These are phyloP conservation scores for Durio zibethinus DNA, from an alignment of 345 rosid species.

Conservation along the genomic window DNA sequence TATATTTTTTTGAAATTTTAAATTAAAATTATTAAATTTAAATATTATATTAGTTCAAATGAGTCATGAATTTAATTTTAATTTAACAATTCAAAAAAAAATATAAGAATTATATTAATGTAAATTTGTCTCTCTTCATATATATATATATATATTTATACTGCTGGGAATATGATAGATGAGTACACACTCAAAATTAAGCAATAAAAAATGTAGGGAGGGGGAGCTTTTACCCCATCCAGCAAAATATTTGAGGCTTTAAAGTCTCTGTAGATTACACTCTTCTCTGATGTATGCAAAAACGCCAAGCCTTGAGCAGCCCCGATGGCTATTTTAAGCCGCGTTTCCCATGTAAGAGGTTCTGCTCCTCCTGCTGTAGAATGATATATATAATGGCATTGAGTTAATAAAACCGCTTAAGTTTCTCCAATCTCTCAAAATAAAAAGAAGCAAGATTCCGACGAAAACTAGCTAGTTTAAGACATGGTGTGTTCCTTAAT, in stretches of 20 bases:
- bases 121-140: too few species aligned
- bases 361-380: constrained; percentile 48
- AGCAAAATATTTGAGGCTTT: constrained; percentile 82
- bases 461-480: neutral
- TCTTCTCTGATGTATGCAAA: constrained; percentile 72
- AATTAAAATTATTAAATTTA: too few species aligned
- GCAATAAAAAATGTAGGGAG: neutral
- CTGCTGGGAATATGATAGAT: neutral
- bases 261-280: constrained; percentile 84
- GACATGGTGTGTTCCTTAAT: neutral
- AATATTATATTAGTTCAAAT: too few species aligned
- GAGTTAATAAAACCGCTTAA: neutral
- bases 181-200: neutral
- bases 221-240: constrained; percentile 45
- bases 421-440: neutral
- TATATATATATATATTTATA: too few species aligned
- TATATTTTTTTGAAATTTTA: too few species aligned
- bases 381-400: neutral
- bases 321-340: constrained; percentile 68
- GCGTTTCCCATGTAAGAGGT: constrained; percentile 56
- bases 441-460: neutral
- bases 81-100: too few species aligned
- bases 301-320: constrained; percentile 76
- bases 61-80: too few species aligned
- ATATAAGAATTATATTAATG: too few species aligned